Conservation (phyloP, 208 protist species). For the Wallacemonas sp. region DNA sequence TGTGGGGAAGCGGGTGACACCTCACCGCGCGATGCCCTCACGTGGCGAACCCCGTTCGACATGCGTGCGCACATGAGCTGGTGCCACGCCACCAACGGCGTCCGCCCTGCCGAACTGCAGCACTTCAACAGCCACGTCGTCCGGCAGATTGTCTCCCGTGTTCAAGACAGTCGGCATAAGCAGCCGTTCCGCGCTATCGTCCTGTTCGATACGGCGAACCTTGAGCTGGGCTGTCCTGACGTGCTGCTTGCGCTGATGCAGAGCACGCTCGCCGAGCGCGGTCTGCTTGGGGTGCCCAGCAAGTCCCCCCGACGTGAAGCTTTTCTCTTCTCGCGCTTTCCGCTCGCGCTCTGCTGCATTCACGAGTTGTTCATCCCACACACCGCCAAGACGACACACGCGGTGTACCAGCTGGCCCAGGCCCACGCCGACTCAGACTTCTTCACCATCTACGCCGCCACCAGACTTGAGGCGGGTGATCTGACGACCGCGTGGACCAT, state of each 20-base stretch:
- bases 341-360: constrained; percentile 55
- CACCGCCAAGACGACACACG: constrained; percentile 48
- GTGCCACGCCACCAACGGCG: constrained; percentile 51
- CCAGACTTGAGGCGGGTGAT: constrained; percentile 69
- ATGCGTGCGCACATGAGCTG: constrained; percentile 66
- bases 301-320: constrained; percentile 24
- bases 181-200: constrained; percentile 44
- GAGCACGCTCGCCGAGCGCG: not conserved
- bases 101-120: constrained; percentile 33
- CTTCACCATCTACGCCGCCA: constrained; percentile 62
- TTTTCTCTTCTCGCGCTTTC: constrained; percentile 29
- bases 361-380: constrained; percentile 79
- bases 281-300: not conserved
- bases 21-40: no score
- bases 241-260: constrained; percentile 41
- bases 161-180: not conserved
- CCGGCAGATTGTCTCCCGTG: constrained; percentile 6
- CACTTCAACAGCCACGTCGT: constrained; percentile 51
- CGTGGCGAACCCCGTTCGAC: constrained; percentile 36
- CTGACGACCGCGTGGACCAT: constrained; percentile 42
- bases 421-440: constrained; percentile 60
- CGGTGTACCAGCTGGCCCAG: constrained; percentile 63
- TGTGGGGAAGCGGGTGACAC: no score
- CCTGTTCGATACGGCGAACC: constrained; percentile 71
- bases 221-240: constrained; percentile 39